phyloP scores from a whole-genome alignment of 176 grass and related monocot species.

The Poa annua region DNA sequence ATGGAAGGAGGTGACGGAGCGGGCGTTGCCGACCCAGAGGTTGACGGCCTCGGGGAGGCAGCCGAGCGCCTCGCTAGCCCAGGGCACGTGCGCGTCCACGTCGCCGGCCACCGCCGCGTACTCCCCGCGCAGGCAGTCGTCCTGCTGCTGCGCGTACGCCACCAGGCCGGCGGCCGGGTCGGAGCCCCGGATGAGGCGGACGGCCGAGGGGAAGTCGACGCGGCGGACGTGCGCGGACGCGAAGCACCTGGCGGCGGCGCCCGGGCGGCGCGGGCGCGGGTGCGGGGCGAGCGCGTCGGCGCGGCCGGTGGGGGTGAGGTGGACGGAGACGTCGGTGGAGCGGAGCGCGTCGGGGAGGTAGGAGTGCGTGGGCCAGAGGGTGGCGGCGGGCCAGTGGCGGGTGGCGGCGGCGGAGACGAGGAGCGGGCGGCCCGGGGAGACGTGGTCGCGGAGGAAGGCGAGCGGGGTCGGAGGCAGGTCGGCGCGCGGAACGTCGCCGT shows the following conservation, averaged over 20 bases:
- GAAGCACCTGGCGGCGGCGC: constrained; percentile 50
- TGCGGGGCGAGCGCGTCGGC: constrained; percentile 71
- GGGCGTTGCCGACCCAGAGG: constrained; percentile 80
- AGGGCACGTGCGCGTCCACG: constrained; percentile 83
- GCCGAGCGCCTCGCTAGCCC: constrained; percentile 83
- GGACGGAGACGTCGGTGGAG: constrained; percentile 69
- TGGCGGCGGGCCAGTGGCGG: constrained; percentile 72
- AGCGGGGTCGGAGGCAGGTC: constrained; percentile 65
- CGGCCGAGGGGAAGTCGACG: constrained; percentile 65
- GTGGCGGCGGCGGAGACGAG: constrained; percentile 73
- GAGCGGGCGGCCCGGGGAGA: constrained; percentile 71
- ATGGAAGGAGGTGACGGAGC: constrained; percentile 86
- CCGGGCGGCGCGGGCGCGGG: constrained; percentile 23
- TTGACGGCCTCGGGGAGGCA: constrained; percentile 89
- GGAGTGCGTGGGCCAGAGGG: constrained; percentile 68
- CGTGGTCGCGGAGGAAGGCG: constrained; percentile 80
- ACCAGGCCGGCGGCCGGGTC: constrained; percentile 49
- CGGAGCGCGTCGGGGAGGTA: constrained; percentile 71
- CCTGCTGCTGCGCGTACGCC: constrained; percentile 92
- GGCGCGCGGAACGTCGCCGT: constrained; percentile 42
- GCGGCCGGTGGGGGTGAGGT: constrained; percentile 82
- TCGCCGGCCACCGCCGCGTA: constrained; percentile 72
- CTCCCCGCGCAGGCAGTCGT: constrained; percentile 85
- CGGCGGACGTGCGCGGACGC: constrained; percentile 67
- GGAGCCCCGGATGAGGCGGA: constrained; percentile 53